Evolutionary conservation across 2,329 filamentous ascomycete species (phyloP), one percentile per base, ranked within the genome.

Genomic region (Phoma sp.): DNA sequence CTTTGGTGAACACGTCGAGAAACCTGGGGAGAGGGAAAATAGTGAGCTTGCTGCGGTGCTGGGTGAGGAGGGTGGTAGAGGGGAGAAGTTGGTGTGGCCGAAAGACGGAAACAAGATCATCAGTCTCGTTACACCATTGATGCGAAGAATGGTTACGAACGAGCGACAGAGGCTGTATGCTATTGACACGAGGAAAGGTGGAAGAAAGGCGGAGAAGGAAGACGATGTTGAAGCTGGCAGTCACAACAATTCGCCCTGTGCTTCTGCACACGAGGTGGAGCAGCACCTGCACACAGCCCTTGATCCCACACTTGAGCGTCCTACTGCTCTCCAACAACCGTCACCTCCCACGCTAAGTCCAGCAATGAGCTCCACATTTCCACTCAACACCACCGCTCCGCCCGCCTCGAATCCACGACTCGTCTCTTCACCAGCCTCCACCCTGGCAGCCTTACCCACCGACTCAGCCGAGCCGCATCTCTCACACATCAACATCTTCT

Each of bases 401-500:
- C 22, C 36, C 1, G 32, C 19, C 19, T 27, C 27, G 9, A 12
- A 19, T 21, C 22, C 17, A 15, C 12, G 21, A 29, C 32, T 40
- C 36, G 36, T 58, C 35, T 49, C 31, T 17, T 24, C 24, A n/a
- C 31, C n/a, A 22, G 12, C 29, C 57, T 40, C 56, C 62, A 10
- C 61, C 62, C 6, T 51, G 32, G 13, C 35, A 50, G 19, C 43
- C 10, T 15, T 29, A 10, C 15, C 37, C 3, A 13, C 19, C 6
- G 25, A 45, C 5, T 15, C 52, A 7, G 43, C 40, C 38, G 52
- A 63, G 8, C 60, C 59, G 3, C 21, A 60, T 15, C 61, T 74
- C 8, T 59, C 55, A 5, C 84, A 83, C 4, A 82, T 84, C 35
- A 83, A 81, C 31, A 84, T 85, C n/a, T 89, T 90, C 68, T 89